Percentiles rank a stretch among this genome's conserved stretches.
These are phyloP conservation scores for Stephanodiscus triporus DNA, from an alignment of 108 stramenopile genomes.

Conservation along the genomic window DNA sequence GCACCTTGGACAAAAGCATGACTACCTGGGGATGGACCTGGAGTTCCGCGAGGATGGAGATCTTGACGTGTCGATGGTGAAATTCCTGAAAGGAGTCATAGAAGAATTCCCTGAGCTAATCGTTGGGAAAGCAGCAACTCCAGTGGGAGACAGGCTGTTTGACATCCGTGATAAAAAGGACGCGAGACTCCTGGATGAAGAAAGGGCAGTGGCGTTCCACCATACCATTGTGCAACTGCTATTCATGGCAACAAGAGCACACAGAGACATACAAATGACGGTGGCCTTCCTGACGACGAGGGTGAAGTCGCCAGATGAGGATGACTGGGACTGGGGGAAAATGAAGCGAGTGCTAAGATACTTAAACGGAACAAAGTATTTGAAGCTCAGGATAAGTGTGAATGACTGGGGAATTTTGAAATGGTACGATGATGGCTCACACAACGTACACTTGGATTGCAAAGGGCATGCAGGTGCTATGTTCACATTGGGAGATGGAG, in stretches of 20 bases:
- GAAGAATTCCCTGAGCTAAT: too few species aligned
- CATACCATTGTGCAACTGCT: constrained; percentile 38
- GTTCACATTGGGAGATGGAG: constrained; percentile 29
- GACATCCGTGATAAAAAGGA: constrained; percentile 4
- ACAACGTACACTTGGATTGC: neutral
- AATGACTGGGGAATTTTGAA: constrained; percentile 2
- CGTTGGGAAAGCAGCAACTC: neutral
- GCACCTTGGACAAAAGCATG: constrained; percentile 30
- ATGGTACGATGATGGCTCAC: constrained; percentile 30
- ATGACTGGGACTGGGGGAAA: neutral
- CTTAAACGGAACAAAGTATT: too few species aligned
- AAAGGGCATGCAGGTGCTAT: constrained; percentile 24
- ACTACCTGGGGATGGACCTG: constrained; percentile 53
- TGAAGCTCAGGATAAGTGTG: constrained; percentile 7
- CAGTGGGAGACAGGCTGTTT: constrained; percentile 16
- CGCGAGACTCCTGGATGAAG: neutral
- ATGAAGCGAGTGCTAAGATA: too few species aligned
- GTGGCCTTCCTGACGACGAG: constrained; percentile 23
- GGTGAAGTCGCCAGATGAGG: constrained; percentile 34
- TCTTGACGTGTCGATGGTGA: constrained; percentile 12
- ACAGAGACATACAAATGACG: constrained; percentile 44
- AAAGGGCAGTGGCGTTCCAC: constrained; percentile 38
- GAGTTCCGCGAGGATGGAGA: constrained; percentile 18
- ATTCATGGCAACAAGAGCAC: constrained; percentile 35
- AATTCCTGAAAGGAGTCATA: neutral